Conservation (phyloP, 768 basidiomycete species). For the Trichaptum fuscoviolaceum region DNA sequence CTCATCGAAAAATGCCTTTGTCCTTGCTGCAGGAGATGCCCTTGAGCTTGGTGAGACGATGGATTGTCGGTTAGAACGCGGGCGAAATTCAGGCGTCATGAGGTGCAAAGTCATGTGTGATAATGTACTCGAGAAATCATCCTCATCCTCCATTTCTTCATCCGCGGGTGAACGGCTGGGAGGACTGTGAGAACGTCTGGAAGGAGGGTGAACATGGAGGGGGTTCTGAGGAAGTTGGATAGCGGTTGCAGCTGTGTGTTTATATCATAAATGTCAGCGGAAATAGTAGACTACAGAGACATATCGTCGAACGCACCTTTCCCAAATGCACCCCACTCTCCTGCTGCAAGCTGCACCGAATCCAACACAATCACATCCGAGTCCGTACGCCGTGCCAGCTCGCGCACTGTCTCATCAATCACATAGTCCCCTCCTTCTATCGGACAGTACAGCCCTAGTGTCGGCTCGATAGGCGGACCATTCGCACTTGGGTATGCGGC, state of each 20-base stretch:
- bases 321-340: slow-evolving; percentile 84
- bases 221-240: slow-evolving; percentile 71
- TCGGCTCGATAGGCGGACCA: slow-evolving; percentile 65
- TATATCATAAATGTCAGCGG: slow-evolving; percentile 4
- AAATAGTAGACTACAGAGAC: slow-evolving; percentile 3
- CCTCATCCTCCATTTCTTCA: slow-evolving; percentile 45
- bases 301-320: slow-evolving; percentile 42
- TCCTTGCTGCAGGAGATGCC: slow-evolving; percentile 44
- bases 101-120: slow-evolving; percentile 46
- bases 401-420: slow-evolving; percentile 71
- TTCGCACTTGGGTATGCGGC: slow-evolving; percentile 53
- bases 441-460: slow-evolving; percentile 82
- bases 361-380: slow-evolving; percentile 86
- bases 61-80: slow-evolving; percentile 21
- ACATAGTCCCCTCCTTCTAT: slow-evolving; percentile 85
- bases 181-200: slow-evolving; percentile 23
- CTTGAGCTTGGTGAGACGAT: slow-evolving; percentile 34
- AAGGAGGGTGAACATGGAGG: slow-evolving; percentile 51
- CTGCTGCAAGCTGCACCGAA: slow-evolving; percentile 76
- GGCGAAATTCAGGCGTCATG: slow-evolving; percentile 29
- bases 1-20: slow-evolving; percentile 71
- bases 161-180: slow-evolving; percentile 21
- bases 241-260: slow-evolving; percentile 53
- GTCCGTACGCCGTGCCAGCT: slow-evolving; percentile 65
- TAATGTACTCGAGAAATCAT: slow-evolving; percentile 31